Evolutionary conservation across 768 basidiomycete genomes (phyloP).

Genomic region (Tubosaeta brunneosetosa): DNA sequence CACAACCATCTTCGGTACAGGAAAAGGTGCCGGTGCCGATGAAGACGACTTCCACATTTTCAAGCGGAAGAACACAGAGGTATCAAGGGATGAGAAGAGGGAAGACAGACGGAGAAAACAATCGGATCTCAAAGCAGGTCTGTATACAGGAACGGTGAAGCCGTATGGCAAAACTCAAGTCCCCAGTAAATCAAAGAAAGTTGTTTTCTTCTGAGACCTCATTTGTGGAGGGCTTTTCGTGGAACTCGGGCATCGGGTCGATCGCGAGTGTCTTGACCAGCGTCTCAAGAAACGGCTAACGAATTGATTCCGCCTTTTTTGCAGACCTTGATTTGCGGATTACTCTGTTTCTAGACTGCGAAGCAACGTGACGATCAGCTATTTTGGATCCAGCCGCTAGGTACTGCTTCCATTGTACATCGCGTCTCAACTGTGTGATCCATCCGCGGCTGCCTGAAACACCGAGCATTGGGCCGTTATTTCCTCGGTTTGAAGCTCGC

Average conservation of each 20-base stretch:
- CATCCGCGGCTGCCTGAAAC: not conserved
- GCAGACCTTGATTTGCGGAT: not conserved
- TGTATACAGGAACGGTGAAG: conserved; percentile 39
- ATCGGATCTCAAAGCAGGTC: conserved; percentile 42
- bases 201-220: conserved; percentile 42
- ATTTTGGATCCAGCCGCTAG: not conserved
- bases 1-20: conserved; percentile 26
- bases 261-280: not conserved
- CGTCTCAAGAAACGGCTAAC: not conserved
- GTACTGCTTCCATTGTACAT: not conserved
- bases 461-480: not conserved
- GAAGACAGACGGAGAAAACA: conserved; percentile 40
- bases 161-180: conserved; percentile 27
- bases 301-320: not conserved
- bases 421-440: not conserved
- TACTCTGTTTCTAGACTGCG: not conserved
- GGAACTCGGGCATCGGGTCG: not conserved
- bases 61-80: conserved; percentile 56
- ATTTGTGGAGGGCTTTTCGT: not conserved
- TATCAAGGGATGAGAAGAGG: conserved; percentile 56
- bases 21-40: conserved; percentile 69
- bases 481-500: not conserved
- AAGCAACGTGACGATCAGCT: not conserved
- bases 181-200: conserved; percentile 37
- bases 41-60: conserved; percentile 92